Percentiles rank a stretch among this genome's conserved stretches.
Conservation (phyloP, 164 flowering plant genomes). For the Nymphaea thermarum region DNA sequence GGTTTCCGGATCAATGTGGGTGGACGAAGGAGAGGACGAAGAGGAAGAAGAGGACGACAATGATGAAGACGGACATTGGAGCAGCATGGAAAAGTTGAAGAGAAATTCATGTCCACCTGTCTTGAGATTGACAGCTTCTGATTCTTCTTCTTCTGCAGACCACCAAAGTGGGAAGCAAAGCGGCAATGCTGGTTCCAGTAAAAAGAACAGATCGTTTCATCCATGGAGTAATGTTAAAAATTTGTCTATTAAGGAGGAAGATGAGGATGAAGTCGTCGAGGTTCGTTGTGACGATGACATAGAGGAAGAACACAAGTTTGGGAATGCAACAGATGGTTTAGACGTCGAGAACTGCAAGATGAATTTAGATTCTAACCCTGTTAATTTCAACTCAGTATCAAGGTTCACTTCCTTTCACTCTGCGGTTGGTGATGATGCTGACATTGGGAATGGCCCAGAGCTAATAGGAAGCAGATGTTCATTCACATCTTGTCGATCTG, state of each 20-base stretch:
- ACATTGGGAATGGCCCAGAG: constrained; percentile 6
- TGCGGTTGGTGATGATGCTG: constrained; percentile 6
- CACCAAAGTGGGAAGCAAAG: neutral
- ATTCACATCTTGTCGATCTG: constrained; percentile 3
- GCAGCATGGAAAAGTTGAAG: constrained; percentile 3
- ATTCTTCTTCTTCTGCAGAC: neutral
- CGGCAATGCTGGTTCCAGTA: neutral
- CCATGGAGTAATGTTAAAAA: neutral
- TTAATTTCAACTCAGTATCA: constrained; percentile 7
- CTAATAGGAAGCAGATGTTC: constrained; percentile 6
- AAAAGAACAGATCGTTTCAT: neutral
- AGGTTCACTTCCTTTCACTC: constrained; percentile 9
- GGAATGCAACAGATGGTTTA: neutral
- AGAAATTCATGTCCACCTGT: neutral
- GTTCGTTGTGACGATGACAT: neutral
- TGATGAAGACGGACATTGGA: constrained; percentile 5
- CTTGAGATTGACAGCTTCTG: neutral
- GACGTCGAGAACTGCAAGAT: constrained; percentile 1
- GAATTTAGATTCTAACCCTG: neutral
- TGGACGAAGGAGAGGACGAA: constrained; percentile 14
- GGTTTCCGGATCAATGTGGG: constrained; percentile 5
- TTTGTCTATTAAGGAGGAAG: neutral
- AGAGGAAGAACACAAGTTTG: neutral
- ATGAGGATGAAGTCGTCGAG: neutral
- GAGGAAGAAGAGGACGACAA: constrained; percentile 12